Base-by-base conservation (phyloP, 768 basidiomycete species). In the Agrocybe praecox region DNA sequence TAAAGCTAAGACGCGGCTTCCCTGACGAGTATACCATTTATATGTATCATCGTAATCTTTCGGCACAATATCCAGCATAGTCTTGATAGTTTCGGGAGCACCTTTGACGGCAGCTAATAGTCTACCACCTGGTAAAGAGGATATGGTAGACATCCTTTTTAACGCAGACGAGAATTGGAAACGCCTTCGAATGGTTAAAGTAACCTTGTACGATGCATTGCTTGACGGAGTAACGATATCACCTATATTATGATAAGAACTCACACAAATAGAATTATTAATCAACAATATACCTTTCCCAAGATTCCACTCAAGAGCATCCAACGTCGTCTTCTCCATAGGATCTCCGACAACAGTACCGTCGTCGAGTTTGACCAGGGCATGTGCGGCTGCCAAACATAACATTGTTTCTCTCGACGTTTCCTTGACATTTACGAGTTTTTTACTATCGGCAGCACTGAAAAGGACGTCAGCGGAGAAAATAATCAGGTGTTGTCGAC, bases 141-240 rank as follows among this genome's bases (percentile, higher is more conserved):
- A 84, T 7, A 99, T 77, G 1, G 96, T 98, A 2, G 93, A 94
- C 97, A 99, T 99, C 61, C 97, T 86, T 74, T 99, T 99, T 47
- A 99, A 80, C 0, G 95, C 92, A 2, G 95, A 97, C 18, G 95
- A 97, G 77, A 99, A 99, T 64, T 98, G 97, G 84, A 95, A 98
- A 15, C 96, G 89, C 19, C 97, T 86, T 40, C 91, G 86, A 63
- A 99, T 92, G 46, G 74, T 77, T 50, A 98, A 74, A 24, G 82
- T 78, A 14, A 80, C 81, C 48, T 81, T 79, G 65, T 87, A 84
- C 1, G 84, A 74, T 0, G 85, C 81, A 11, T 74, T 74, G 47
- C 78, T 77, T 18, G 79, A 73, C 0, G 94, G 88, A 1, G 84
- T 72, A 58, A 96, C 76, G n/a, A 79, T 70, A 64, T 96, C 92